Evolutionary conservation across 306 rosid species (phyloP), one percentile per base, ranked within the genome.

Genomic region (Sicyos edulis): DNA sequence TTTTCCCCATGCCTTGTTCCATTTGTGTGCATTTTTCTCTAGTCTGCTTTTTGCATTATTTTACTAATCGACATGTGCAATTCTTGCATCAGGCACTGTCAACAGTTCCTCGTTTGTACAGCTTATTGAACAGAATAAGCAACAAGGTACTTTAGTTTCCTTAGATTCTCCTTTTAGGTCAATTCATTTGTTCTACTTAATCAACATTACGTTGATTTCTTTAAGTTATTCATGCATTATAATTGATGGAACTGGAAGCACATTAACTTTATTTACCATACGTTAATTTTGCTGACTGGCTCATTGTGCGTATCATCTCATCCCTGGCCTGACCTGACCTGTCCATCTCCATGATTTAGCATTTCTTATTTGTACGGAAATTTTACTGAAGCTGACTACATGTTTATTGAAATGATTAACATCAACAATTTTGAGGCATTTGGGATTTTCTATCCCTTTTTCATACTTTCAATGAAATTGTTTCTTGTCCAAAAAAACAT

Each of bases 101-200:
- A 81, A 81, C 85, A 68, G 82, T 82, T 80, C 95, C 29, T 10
- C 45, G 32, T 87, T 93, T 72, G 55, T 83, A 77, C 78, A 77
- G 69, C 70, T 90, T 78, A 82, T 93, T 85, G 96, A 90, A 76
- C 89, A 83, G 58, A 87, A 90, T 74, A 93, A 87, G 79, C 82
- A 80, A 78, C 96, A 85, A 77, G 98, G 98, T 93, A 86, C 19
- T 17, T 7, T 20, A 53, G 52, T 52, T 71, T 21, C 64, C 52
- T 29, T 59, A 24, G 57, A 15, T 22, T 68, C 73, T 20, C 40
- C 22, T 15, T 32, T 16, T 32, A 32, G 37, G 47, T 60, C 66
- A 14, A 60, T 7, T 37, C 32, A 8, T 63, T 63, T n/a, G 10
- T 16, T 63, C 21, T n/a, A 37, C 37, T n/a, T n/a, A n/a, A 63